phyloP scores from a whole-genome alignment of 805 yeast species.

The Zygosaccharomyces lentus region DNA sequence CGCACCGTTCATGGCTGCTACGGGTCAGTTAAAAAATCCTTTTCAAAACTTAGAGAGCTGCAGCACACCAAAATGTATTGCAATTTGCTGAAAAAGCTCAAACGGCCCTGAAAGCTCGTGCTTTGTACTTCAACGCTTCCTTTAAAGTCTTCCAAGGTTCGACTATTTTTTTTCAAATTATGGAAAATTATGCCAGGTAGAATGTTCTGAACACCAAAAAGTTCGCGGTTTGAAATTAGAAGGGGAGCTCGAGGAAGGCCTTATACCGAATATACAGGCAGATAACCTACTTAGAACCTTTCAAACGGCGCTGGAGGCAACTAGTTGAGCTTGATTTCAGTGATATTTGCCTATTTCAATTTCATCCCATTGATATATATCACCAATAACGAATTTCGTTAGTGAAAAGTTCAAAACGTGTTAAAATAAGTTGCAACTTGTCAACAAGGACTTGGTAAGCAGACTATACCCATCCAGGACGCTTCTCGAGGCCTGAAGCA shows the following conservation, averaged over 20 bases:
- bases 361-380: neutral
- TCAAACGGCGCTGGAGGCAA: neutral
- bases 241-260: neutral
- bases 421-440: constrained; percentile 5
- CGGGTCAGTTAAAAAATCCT: neutral
- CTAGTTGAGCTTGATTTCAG: neutral
- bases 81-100: neutral
- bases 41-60: neutral
- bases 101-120: neutral
- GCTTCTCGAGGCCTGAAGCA: constrained; percentile 8
- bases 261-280: neutral
- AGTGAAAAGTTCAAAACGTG: neutral
- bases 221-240: neutral
- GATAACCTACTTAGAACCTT: neutral
- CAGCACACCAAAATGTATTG: neutral
- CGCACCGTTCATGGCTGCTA: constrained; percentile 19
- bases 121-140: neutral
- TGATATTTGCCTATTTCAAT: neutral
- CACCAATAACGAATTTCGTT: neutral
- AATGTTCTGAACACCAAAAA: neutral
- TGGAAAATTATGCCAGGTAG: neutral
- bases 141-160: neutral
- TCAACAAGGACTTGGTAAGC: neutral
- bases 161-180: neutral
- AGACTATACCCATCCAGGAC: neutral